phyloP scores from a whole-genome alignment of 108 stramenopile species.

The Schizochytrium sp. region DNA sequence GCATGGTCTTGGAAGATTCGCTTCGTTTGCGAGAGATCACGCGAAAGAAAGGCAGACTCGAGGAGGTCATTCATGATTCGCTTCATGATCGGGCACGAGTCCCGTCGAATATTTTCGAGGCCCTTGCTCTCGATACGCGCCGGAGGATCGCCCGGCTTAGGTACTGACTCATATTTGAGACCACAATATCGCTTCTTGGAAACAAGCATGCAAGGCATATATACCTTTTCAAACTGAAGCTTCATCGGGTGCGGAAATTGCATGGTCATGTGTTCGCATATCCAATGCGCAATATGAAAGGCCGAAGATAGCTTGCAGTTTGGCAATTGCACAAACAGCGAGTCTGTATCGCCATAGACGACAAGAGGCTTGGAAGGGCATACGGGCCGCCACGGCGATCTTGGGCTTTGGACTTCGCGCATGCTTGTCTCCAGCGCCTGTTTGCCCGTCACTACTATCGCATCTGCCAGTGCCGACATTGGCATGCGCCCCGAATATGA shows the following conservation, averaged over 20 bases:
- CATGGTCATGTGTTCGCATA: constrained; percentile 69
- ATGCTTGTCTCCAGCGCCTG: constrained; percentile 74
- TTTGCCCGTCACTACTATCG: constrained; percentile 87
- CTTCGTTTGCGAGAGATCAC: not conserved
- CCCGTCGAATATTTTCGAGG: constrained; percentile 13
- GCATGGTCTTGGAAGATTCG: not conserved
- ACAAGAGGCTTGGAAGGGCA: constrained; percentile 49
- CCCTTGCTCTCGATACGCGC: constrained; percentile 20
- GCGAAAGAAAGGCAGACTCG: not conserved
- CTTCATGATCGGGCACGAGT: constrained; percentile 3
- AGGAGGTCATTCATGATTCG: not conserved
- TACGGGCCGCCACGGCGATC: not conserved
- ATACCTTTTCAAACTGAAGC: constrained; percentile 94
- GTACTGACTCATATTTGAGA: constrained; percentile 25
- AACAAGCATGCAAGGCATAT: constrained; percentile 65
- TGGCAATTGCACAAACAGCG: constrained; percentile 83
- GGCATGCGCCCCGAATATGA: constrained; percentile 90
- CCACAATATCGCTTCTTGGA: constrained; percentile 55
- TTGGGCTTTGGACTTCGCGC: constrained; percentile 48
- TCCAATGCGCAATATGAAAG: constrained; percentile 79
- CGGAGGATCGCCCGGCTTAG: not conserved
- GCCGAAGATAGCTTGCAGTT: constrained; percentile 73
- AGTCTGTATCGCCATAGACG: constrained; percentile 91
- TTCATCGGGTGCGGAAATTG: constrained; percentile 80
- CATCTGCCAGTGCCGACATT: constrained; percentile 85